Evolutionary conservation across 148 eudicot genomes (phyloP), one percentile per base, ranked within the genome.

Genomic region (Rhododendron griersonianum): DNA sequence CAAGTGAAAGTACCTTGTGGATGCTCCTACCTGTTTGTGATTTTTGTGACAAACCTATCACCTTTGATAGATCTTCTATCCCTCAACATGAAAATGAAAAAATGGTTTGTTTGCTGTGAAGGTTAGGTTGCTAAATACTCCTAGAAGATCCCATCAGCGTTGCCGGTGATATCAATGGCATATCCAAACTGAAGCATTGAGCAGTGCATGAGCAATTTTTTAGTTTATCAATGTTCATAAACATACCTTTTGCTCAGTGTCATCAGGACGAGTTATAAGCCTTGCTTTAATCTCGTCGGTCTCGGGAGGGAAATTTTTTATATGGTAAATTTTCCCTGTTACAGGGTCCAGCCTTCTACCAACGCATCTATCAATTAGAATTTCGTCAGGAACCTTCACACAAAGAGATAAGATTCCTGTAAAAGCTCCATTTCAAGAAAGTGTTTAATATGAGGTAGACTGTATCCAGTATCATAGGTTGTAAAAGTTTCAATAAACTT

Each of bases 341-440:
- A 91, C 82, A 81, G 99, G 98, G 86, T 97, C 99, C 87, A 95
- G 88, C 83, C 95, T 93, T 92, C 99, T 92, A 82, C 99, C 98
- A 90, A 97, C 94, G 90, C 99, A 97, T 92, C 99, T 92, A 86
- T 95, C 93, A 35, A 95, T 92, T 89, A 97, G 92, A 90, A 90
- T 90, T 80, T 94, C 98, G 88, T 97, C 99, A 89, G 98, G 98
- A 82, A 97, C 98, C 99, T 97, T 95, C 85, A 45, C 41, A 87
- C 63, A 86, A 87, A 89, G 69, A 37, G 73, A 89, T 37, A 85
- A 75, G 76, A 82, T 87, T 85, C 39, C 33, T 65, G 77, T 85
- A 85, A 81, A 89, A 89, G 23, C 61, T 83, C 88, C 23, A 37
- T 30, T 57, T n/a, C 71, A 55, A 65, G n/a, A 50, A 84, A 84